Evolutionary conservation across 345 rosid species (phyloP).

Genomic region (Trapa incisa): DNA sequence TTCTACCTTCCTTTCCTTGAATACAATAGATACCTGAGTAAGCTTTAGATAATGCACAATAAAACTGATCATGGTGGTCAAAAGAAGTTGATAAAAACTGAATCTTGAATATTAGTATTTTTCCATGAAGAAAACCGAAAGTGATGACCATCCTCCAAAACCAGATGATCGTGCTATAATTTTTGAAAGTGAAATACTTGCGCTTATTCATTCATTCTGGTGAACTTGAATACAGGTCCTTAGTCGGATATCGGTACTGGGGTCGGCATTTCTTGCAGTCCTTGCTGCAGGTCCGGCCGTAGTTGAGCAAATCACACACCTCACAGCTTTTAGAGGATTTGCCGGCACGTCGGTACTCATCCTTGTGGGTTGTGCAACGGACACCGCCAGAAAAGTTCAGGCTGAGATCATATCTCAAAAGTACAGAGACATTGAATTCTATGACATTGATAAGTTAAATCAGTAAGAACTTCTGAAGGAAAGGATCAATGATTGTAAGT

Average conservation of each 20-base stretch:
- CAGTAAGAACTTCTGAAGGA: neutral
- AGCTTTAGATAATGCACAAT: neutral
- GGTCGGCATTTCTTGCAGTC: constrained; percentile 74
- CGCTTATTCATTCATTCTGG: neutral
- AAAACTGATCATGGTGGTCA: neutral
- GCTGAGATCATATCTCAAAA: constrained; percentile 94
- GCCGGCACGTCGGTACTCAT: constrained; percentile 97
- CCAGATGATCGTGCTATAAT: neutral
- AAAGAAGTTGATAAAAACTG: neutral
- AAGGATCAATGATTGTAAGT: neutral
- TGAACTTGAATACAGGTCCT: constrained; percentile 47
- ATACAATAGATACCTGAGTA: neutral
- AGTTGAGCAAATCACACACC: constrained; percentile 72
- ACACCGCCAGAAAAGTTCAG: constrained; percentile 92
- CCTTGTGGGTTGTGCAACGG: constrained; percentile 98
- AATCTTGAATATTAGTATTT: neutral
- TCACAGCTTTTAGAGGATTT: constrained; percentile 95
- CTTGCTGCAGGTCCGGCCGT: constrained; percentile 97
- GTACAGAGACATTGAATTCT: constrained; percentile 87
- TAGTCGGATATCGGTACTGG: constrained; percentile 87
- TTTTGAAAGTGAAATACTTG: neutral
- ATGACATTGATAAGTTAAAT: constrained; percentile 44
- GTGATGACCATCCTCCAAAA: neutral
- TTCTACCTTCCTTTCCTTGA: neutral
- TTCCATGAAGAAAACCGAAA: neutral